Conservation (phyloP, 768 basidiomycete genomes). For the Mycena chlorophos region DNA sequence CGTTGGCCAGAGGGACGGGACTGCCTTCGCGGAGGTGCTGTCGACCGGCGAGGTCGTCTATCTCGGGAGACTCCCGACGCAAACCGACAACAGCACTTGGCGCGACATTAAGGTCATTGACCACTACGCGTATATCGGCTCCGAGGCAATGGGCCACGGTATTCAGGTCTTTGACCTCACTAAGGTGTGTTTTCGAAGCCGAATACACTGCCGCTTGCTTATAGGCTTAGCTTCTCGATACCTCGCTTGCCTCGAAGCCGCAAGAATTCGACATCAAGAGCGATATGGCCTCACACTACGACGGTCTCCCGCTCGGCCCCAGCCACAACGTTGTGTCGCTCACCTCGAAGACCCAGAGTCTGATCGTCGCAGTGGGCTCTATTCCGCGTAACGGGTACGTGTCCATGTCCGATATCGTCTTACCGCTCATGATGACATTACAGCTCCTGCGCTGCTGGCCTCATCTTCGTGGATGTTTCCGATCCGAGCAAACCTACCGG, state of each 20-base stretch:
- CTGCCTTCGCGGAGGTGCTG: conserved; percentile 16
- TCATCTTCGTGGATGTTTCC: conserved; percentile 32
- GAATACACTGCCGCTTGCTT: background rate
- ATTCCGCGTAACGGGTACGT: conserved; percentile 21
- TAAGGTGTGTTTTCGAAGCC: conserved; percentile 19
- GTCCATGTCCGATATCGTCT: background rate
- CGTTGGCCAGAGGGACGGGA: conserved; percentile 15
- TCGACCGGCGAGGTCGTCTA: conserved; percentile 16
- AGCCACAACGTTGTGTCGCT: conserved; percentile 32
- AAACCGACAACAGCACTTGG: conserved; percentile 22
- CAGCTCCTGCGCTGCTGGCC: conserved; percentile 23
- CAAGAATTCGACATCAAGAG: conserved; percentile 23
- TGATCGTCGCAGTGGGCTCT: conserved; percentile 30
- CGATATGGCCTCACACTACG: conserved; percentile 23
- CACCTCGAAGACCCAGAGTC: conserved; percentile 19
- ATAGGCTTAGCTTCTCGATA: conserved; percentile 14
- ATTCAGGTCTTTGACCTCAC: conserved; percentile 32
- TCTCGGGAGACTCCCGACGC: conserved; percentile 27
- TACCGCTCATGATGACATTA: background rate
- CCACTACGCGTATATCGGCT: conserved; percentile 27
- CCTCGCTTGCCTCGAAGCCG: conserved; percentile 18
- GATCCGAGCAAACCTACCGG: conserved; percentile 28
- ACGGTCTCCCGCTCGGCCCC: conserved; percentile 29
- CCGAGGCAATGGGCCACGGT: conserved; percentile 28
- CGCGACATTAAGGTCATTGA: conserved; percentile 29